Evolutionary conservation across 129 eudicot species (phyloP), one percentile per base, ranked within the genome.

Genomic region (Lactuca sativa): DNA sequence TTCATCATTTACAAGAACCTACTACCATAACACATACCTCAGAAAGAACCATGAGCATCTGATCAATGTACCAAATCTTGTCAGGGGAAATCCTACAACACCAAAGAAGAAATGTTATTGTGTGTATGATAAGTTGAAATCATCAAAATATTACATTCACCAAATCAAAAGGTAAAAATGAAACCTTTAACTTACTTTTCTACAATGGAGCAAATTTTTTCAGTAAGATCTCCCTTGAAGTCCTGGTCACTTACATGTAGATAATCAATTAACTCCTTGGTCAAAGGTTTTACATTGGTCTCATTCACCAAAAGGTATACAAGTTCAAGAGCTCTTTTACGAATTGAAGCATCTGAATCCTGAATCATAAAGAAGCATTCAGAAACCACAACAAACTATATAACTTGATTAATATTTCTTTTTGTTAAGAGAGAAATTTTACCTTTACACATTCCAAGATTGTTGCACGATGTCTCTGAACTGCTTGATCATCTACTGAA

Each of bases 271-370:
- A 95, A 84, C 84, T 95, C 99, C 71, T 83, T 95, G 10, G 97
- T 83, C 88, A 90, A 72, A 84, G 93, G 78, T 74, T 85, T 86
- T 60, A 82, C 99, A 80, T 95, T 95, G 74, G 75, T 87, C 78
- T 95, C 99, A 80, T 95, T 95, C 31, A 85, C 89, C 55, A 95
- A 78, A 78, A 95, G 89, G 83, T 87, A 95, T 59, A 87, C 83
- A 80, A 95, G 99, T 71, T 95, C 99, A 81, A 95, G 89, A 74
- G 99, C 99, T 81, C 99, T 87, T 85, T 85, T 90, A 73, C 99
- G 95, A 66, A 95, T 95, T 59, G 99, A 95, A 78, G 97, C 91
- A 95, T 95, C 99, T 77, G 96, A 85, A 87, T 95, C 99, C 99
- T 95, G 91, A 53, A 75, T 64, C 49, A 56, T 37, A 36, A 58